Conservation (phyloP, 2,329 filamentous ascomycete genomes). For the Didymella segeticola region DNA sequence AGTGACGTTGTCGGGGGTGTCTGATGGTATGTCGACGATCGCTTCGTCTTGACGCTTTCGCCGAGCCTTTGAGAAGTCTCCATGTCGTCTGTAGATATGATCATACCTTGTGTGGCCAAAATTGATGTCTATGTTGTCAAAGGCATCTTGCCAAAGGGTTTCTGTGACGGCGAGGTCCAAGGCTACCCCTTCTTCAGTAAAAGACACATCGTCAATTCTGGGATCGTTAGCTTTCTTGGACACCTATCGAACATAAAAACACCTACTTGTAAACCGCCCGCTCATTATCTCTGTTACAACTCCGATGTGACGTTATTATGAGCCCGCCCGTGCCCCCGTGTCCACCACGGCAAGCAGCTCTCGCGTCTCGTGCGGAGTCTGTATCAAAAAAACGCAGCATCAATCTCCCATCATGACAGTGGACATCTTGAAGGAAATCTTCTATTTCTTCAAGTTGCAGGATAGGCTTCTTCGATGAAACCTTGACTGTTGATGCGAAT, state of each 20-base stretch:
- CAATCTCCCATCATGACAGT: constrained; percentile 36
- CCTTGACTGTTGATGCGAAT: constrained; percentile 45
- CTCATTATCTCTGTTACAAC: constrained; percentile 48
- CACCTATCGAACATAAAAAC: constrained; percentile 7
- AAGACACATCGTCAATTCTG: constrained; percentile 28
- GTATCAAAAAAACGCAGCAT: constrained; percentile 39
- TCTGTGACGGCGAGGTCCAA: constrained; percentile 36
- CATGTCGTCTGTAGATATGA: constrained; percentile 39
- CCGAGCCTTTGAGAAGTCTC: constrained; percentile 25
- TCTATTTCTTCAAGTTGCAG: constrained; percentile 48
- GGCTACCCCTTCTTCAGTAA: constrained; percentile 30
- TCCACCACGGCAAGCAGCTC: constrained; percentile 30
- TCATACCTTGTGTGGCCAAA: constrained; percentile 43
- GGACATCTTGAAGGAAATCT: constrained; percentile 39
- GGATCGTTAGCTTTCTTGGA: background rate
- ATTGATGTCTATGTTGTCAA: constrained; percentile 37
- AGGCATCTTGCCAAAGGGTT: constrained; percentile 39
- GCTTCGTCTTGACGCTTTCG: constrained; percentile 25
- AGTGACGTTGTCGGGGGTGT: constrained; percentile 27
- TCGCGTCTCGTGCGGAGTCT: constrained; percentile 34
- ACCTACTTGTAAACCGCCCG: constrained; percentile 40
- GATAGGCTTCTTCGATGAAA: constrained; percentile 41
- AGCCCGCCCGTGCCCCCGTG: constrained; percentile 29
- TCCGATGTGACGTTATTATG: constrained; percentile 48
- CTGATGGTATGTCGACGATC: constrained; percentile 26